Conservation (phyloP, 345 rosid species). For the Lepidium didymum region DNA sequence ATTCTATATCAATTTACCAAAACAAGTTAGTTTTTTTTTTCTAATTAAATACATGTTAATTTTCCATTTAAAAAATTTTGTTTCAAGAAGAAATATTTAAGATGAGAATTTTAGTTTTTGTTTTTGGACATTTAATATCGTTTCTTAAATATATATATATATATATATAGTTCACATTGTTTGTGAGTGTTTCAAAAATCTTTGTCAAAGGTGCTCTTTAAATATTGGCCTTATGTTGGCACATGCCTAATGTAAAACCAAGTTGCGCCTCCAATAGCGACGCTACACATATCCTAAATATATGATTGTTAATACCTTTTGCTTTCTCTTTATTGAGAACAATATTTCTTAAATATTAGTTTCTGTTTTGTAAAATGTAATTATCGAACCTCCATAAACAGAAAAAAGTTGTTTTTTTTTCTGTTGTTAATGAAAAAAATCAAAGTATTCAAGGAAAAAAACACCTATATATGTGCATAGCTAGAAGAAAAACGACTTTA, state of each 20-base stretch:
- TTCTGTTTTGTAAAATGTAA: neutral
- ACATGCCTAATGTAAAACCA: slow-evolving; percentile 20
- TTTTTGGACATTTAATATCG: too few species aligned
- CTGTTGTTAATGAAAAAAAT: too few species aligned
- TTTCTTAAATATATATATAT: too few species aligned
- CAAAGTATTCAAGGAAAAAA: too few species aligned
- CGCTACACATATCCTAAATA: slow-evolving; percentile 8
- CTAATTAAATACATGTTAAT: too few species aligned
- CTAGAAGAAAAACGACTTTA: too few species aligned
- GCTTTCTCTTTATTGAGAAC: neutral
- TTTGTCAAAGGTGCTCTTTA: slow-evolving; percentile 10
- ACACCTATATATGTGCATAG: too few species aligned
- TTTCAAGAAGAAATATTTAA: too few species aligned
- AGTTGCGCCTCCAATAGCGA: slow-evolving; percentile 22
- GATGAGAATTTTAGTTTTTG: too few species aligned
- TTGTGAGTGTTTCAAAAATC: neutral
- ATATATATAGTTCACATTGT: neutral
- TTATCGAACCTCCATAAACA: neutral
- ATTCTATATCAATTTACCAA: neutral
- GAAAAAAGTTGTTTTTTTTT: too few species aligned
- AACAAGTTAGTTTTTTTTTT: neutral
- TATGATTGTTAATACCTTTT: neutral
- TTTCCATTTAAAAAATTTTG: too few species aligned
- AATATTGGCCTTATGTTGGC: slow-evolving; percentile 29
- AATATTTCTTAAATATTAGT: too few species aligned